Evolutionary conservation across 306 rosid species (phyloP).

Genomic region (Sesbania bispinosa): DNA sequence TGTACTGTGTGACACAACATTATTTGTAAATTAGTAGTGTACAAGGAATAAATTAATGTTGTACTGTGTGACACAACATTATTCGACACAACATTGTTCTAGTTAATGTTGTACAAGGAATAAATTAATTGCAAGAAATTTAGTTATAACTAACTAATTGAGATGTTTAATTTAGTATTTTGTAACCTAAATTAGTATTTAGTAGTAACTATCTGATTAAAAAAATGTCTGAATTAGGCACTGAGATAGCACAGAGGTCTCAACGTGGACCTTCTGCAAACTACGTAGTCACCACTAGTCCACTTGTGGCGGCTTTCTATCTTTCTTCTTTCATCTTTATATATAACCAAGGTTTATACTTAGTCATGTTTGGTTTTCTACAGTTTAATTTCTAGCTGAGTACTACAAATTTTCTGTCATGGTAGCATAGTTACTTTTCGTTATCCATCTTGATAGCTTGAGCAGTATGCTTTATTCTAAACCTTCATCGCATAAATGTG

Average conservation of each 20-base stretch:
- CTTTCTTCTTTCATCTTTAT: not conserved
- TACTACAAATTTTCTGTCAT: not conserved
- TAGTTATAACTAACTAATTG: too few relatives aligned
- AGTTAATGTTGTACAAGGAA: not conserved
- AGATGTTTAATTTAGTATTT: too few relatives aligned
- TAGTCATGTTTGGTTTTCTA: not conserved
- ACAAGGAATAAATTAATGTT: too few relatives aligned
- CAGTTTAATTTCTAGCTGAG: not conserved
- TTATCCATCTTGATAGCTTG: too few relatives aligned
- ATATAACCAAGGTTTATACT: not conserved
- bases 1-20: too few relatives aligned
- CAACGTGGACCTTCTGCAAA: not conserved
- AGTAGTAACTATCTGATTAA: not conserved
- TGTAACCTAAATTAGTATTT: too few relatives aligned
- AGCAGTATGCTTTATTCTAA: too few relatives aligned
- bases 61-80: not conserved
- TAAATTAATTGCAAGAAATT: not conserved
- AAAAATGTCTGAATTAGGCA: too few relatives aligned
- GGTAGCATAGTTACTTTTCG: too few relatives aligned
- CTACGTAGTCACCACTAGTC: not conserved
- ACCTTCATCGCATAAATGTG: too few relatives aligned
- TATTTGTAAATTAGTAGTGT: not conserved
- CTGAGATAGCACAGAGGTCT: not conserved
- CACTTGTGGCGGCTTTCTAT: not conserved
- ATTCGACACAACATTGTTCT: not conserved